Base-by-base conservation (phyloP, 2,329 filamentous ascomycete genomes). In the Proliferodiscus dingleyae region DNA sequence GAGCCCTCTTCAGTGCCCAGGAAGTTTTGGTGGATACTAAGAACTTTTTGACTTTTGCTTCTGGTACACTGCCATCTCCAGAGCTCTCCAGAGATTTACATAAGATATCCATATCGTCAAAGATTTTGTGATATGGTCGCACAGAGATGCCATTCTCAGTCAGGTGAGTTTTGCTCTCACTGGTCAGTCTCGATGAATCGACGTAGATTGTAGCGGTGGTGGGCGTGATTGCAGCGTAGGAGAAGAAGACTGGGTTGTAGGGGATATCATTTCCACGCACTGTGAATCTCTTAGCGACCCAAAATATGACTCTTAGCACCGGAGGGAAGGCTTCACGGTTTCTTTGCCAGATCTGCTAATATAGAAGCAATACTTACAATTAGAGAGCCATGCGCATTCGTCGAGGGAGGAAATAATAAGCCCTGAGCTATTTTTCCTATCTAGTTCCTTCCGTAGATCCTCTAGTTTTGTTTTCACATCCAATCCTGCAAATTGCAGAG, bases 211-310 rank as follows among this genome's bases (percentile, higher is more conserved):
- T 89, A 19, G 85, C 87, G 2, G 80, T 73, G 9, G 75, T 82
- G 2, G 83, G 80, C 2, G 93, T 97, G 52, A 98, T 72, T 33
- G 93, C 78, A 36, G 91, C 91, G 61, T 97, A 98, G 13, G 91
- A 93, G 69, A 97, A 97, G 73, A 98, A 97, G 40, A 98, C 93
- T 0, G 93, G 93, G 63, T 98, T 98, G 71, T 93, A 98, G 0
- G 89, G 88, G 54, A 98, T 97, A 64, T 97, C 93, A 65, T 78
- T 93, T 58, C 93, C 93, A 57, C 93, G 83, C 39, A 98, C 71
- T 68, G 98, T 98, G 72, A 96, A 96, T n/a, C 98, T 75, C 93
- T 93, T 98, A 9, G 93, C 93, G 58, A 96, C 81, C 67, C 4
- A 32, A 32, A n/a, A n/a, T n/a, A n/a, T n/a, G n/a, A n/a, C n/a